Conservation (phyloP, 2,329 filamentous ascomycete species). For the Claviceps paspali region DNA sequence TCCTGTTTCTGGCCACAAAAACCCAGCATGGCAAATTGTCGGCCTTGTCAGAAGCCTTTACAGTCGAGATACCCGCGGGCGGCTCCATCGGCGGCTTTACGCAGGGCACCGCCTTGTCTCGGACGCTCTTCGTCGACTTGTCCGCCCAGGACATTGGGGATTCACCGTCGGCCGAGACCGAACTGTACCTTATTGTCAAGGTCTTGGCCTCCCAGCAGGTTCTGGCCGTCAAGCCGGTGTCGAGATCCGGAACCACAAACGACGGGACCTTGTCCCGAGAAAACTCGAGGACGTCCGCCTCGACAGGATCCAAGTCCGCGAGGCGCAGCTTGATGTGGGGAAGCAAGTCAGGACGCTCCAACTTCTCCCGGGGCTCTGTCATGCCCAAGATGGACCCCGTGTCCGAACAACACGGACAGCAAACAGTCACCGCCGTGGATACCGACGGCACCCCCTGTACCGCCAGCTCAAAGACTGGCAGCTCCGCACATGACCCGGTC, state of each 20-base stretch:
- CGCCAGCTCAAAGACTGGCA: conserved; percentile 30
- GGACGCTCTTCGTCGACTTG: conserved; percentile 78
- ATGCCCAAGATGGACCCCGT: conserved; percentile 38
- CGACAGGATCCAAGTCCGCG: conserved; percentile 35
- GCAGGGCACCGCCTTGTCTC: conserved; percentile 53
- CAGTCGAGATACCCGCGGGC: conserved; percentile 59
- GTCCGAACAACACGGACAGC: conserved; percentile 33
- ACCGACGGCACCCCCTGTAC: conserved; percentile 35
- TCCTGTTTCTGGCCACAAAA: conserved; percentile 64
- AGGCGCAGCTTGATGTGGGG: conserved; percentile 58
- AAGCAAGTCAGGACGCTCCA: conserved; percentile 37
- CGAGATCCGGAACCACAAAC: conserved; percentile 33
- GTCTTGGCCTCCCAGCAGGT: conserved; percentile 48
- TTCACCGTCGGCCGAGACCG: conserved; percentile 45
- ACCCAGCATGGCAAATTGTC: conserved; percentile 44
- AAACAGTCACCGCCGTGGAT: conserved; percentile 27
- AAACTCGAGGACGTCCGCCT: conserved; percentile 30
- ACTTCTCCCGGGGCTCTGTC: conserved; percentile 35
- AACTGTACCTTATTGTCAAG: conserved; percentile 73
- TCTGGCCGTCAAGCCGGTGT: conserved; percentile 28
- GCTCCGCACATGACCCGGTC: conserved; percentile 8
- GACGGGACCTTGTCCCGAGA: conserved; percentile 29
- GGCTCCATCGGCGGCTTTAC: conserved; percentile 53
- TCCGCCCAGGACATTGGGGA: conserved; percentile 59
- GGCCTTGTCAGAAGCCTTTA: conserved; percentile 70